phyloP scores from a whole-genome alignment of 306 rosid genomes.

The Comarum palustre region DNA sequence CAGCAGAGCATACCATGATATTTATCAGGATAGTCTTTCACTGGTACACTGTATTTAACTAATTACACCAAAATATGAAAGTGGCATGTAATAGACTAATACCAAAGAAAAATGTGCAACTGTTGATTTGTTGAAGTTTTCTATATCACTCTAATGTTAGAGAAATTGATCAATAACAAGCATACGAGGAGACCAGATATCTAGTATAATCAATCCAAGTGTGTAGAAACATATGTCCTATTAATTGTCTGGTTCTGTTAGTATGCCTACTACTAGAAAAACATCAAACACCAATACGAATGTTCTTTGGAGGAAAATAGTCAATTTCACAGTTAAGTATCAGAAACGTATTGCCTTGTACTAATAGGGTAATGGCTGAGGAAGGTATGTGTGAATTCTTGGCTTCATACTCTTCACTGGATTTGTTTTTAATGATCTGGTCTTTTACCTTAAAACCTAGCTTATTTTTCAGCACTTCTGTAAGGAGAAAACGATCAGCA shows the following conservation, averaged over 20 bases:
- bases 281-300: neutral
- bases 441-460: constrained; percentile 72
- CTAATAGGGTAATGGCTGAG: neutral
- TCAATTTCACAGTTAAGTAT: neutral
- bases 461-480: constrained; percentile 67
- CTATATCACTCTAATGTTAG: neutral
- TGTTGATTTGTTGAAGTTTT: neutral
- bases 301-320: neutral
- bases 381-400: neutral
- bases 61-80: constrained; percentile 18
- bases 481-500: constrained; percentile 59
- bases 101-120: neutral
- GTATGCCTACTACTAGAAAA: neutral
- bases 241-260: neutral
- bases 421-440: neutral
- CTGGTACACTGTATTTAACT: constrained; percentile 4
- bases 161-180: neutral
- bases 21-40: neutral
- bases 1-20: constrained; percentile 24
- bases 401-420: neutral
- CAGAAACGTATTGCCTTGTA: neutral
- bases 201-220: neutral
- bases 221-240: neutral
- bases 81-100: neutral
- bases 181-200: neutral